phyloP scores from a whole-genome alignment of 2,329 filamentous ascomycete genomes.

The Colletotrichum sp. region DNA sequence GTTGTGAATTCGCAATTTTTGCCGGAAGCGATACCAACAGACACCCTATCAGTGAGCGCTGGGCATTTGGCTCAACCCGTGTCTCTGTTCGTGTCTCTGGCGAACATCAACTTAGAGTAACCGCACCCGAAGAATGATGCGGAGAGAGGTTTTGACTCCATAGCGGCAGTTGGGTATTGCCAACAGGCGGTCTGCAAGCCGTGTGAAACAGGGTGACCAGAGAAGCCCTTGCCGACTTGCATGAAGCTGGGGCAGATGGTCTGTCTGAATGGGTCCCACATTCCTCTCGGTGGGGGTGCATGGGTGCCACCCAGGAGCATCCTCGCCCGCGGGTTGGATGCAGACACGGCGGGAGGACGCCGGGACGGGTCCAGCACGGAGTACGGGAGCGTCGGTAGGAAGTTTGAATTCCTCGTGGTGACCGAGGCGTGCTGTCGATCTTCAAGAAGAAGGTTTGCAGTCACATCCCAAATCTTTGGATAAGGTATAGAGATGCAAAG shows the following conservation, averaged over 20 bases:
- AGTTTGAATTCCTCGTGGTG: slow-evolving; percentile 3
- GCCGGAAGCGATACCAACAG: not conserved
- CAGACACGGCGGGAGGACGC: not conserved
- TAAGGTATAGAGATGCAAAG: not conserved
- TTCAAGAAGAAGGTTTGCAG: not conserved
- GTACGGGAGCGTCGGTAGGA: not conserved
- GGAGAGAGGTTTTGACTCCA: not conserved
- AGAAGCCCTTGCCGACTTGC: not conserved
- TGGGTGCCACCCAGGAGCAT: not conserved
- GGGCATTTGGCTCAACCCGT: not conserved
- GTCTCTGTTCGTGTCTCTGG: not conserved
- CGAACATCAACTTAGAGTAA: not conserved
- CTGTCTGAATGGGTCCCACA: not conserved
- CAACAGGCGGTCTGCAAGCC: slow-evolving; percentile 8
- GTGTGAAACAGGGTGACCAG: not conserved
- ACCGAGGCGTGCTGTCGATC: not conserved
- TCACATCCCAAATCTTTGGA: not conserved
- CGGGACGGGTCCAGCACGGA: not conserved
- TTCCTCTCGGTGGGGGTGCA: slow-evolving; percentile 1
- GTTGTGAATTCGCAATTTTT: not conserved
- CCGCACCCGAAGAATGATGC: not conserved
- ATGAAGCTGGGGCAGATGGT: not conserved
- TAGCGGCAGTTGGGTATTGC: not conserved
- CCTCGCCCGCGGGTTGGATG: not conserved
- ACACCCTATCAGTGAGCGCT: not conserved